Evolutionary conservation across 2,329 filamentous ascomycete species (phyloP).

Genomic region (Aspergillus pseudoglaucus): DNA sequence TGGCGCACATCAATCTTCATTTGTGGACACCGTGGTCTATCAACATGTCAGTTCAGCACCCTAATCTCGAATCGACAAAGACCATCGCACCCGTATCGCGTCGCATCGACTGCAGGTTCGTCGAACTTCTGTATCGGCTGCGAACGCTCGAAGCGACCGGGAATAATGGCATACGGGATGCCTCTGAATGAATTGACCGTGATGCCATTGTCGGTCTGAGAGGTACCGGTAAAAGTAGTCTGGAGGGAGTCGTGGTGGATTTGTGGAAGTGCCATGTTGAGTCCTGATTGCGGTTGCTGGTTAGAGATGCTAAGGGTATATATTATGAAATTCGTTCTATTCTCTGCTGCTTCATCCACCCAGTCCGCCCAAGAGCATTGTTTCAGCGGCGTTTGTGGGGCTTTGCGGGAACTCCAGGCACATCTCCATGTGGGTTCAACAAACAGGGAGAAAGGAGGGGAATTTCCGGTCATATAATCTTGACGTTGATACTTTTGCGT

Average conservation of each 20-base stretch:
- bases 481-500: too few relatives aligned
- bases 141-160: slow-evolving; percentile 25
- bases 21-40: slow-evolving; percentile 40
- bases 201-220: slow-evolving; percentile 5
- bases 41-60: background rate
- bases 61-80: background rate
- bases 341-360: slow-evolving; percentile 11
- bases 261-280: slow-evolving; percentile 16
- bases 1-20: slow-evolving; percentile 36
- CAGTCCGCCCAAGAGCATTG: background rate
- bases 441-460: too few relatives aligned
- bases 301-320: background rate
- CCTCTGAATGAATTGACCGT: slow-evolving; percentile 23
- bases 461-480: too few relatives aligned
- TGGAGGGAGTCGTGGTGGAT: slow-evolving; percentile 18
- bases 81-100: slow-evolving; percentile 23
- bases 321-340: slow-evolving; percentile 7
- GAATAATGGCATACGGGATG: slow-evolving; percentile 26
- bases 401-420: slow-evolving; percentile 17
- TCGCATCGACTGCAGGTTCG: slow-evolving; percentile 27
- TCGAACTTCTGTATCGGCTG: slow-evolving; percentile 17
- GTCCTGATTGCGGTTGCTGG: slow-evolving; percentile 1
- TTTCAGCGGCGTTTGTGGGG: slow-evolving; percentile 10
- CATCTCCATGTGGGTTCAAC: background rate
- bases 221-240: slow-evolving; percentile 22